Conservation (phyloP, 805 yeast species). For the Candida andamanensis region DNA sequence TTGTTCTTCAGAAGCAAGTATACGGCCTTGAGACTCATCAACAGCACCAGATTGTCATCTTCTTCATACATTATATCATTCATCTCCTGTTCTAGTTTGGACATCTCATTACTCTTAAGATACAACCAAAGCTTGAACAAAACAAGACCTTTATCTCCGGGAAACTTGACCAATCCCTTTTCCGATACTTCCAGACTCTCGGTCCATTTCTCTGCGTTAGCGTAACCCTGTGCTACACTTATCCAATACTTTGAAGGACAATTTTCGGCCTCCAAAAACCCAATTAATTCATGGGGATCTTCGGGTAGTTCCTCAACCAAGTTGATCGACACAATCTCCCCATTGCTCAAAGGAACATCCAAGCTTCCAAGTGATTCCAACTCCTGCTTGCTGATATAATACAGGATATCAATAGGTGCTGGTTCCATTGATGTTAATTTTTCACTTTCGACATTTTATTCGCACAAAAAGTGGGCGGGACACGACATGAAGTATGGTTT, state of each 20-base stretch:
- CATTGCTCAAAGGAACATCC: constrained; percentile 71
- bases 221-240: constrained; percentile 76
- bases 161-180: constrained; percentile 43
- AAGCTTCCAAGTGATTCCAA: constrained; percentile 27
- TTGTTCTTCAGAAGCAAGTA: constrained; percentile 53
- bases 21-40: constrained; percentile 47
- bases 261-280: constrained; percentile 73
- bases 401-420: constrained; percentile 21
- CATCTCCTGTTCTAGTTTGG: constrained; percentile 6
- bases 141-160: constrained; percentile 42
- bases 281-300: constrained; percentile 78
- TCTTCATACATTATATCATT: constrained; percentile 2
- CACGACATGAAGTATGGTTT: too few relatives aligned
- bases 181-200: constrained; percentile 63
- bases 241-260: constrained; percentile 79
- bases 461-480: too few relatives aligned
- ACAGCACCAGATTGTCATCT: constrained; percentile 1
- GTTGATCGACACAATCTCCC: constrained; percentile 82
- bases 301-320: constrained; percentile 79
- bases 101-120: constrained; percentile 28
- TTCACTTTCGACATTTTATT: constrained; percentile 7
- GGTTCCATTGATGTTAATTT: constrained; percentile 3
- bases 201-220: constrained; percentile 49
- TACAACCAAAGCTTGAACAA: constrained; percentile 72
- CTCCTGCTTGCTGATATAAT: constrained; percentile 29